A percentile compares a stretch with the other conserved stretches of the same genome.
Conservation (phyloP, 1,284 basidiomycete genomes). For the Wolfiporia cocos region DNA sequence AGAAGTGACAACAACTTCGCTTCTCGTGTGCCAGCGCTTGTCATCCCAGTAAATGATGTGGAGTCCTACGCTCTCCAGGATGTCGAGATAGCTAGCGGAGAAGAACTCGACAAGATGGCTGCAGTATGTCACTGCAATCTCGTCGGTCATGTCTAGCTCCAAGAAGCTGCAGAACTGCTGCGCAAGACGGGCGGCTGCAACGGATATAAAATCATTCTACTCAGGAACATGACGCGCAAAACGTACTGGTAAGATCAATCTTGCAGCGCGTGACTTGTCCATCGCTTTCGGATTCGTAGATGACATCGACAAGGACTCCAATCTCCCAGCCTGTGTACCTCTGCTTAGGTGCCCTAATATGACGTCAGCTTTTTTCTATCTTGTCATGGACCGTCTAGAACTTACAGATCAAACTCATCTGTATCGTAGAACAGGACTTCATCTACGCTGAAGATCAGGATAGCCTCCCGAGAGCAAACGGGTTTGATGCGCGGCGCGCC, state of each 20-base stretch:
- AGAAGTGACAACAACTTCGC: conserved; percentile 5
- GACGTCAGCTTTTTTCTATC: not conserved
- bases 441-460: conserved; percentile 24
- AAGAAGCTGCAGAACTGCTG: conserved; percentile 20
- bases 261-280: conserved; percentile 17
- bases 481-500: conserved; percentile 23
- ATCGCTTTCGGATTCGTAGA: conserved; percentile 14
- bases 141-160: conserved; percentile 15
- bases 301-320: conserved; percentile 23
- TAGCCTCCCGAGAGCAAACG: conserved; percentile 25
- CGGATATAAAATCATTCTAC: too few species aligned
- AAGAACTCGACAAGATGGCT: conserved; percentile 22
- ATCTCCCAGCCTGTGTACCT: conserved; percentile 23
- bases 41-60: conserved; percentile 23
- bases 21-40: conserved; percentile 11
- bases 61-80: conserved; percentile 21
- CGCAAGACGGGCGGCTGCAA: conserved; percentile 23
- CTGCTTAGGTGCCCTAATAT: conserved; percentile 6
- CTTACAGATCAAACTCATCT: conserved; percentile 18
- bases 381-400: not conserved
- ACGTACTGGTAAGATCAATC: conserved; percentile 22
- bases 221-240: not conserved
- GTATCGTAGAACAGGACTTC: conserved; percentile 20
- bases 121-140: conserved; percentile 15
- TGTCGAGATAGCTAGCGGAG: conserved; percentile 21